Conservation (phyloP, 352 stramenopile species). For the Globisporangium okanoganense region DNA sequence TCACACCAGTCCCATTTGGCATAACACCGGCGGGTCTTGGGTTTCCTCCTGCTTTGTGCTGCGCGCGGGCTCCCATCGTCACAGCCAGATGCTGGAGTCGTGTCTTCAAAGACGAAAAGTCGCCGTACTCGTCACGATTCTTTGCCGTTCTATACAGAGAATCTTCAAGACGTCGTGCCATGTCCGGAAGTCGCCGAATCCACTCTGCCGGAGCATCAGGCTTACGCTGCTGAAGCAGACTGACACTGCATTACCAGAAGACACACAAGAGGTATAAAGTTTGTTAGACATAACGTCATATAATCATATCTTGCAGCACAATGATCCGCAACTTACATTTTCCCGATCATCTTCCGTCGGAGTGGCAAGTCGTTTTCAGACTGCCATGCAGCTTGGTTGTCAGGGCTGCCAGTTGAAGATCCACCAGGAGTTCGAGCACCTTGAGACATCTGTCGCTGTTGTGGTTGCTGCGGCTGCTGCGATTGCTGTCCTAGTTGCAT, state of each 20-base stretch:
- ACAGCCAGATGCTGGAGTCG: constrained; percentile 95
- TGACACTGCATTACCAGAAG: constrained; percentile 57
- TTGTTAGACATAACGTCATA: background rate
- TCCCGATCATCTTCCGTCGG: constrained; percentile 88
- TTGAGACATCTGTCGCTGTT: constrained; percentile 30
- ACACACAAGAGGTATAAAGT: background rate
- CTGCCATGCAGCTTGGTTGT: constrained; percentile 75
- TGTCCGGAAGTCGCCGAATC: constrained; percentile 97
- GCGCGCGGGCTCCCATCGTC: constrained; percentile 80
- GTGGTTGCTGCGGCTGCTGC: constrained; percentile 6
- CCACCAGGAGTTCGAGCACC: constrained; percentile 33
- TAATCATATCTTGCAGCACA: background rate
- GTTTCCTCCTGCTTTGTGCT: constrained; percentile 67
- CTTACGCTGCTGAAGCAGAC: constrained; percentile 95
- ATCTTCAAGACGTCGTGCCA: constrained; percentile 97
- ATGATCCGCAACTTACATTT: constrained; percentile 67
- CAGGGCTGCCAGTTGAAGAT: constrained; percentile 27
- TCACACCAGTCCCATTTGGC: constrained; percentile 38
- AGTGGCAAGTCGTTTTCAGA: constrained; percentile 84
- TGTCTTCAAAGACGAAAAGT: constrained; percentile 95
- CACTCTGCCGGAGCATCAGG: constrained; percentile 96
- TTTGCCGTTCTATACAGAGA: constrained; percentile 94
- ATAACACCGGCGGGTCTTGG: constrained; percentile 32
- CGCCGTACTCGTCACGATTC: constrained; percentile 94
- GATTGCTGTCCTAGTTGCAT: constrained; percentile 28